Evolutionary conservation across 352 stramenopile species (phyloP).

Genomic region (Phytophthora chlamydospora): DNA sequence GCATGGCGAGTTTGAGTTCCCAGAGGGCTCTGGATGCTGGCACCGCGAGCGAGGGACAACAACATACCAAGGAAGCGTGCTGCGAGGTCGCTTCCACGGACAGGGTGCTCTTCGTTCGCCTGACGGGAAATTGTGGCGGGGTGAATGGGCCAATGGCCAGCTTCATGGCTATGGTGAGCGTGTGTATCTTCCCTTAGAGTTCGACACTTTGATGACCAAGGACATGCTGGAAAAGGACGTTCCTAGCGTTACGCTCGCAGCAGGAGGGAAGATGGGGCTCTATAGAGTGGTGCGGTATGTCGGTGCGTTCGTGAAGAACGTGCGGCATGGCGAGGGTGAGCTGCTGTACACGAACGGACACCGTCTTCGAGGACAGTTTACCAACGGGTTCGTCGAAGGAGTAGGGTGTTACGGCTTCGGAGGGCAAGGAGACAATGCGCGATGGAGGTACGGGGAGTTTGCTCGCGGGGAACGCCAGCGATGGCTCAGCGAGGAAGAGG

Average conservation of each 20-base stretch:
- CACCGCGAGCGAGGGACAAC: slow-evolving; percentile 58
- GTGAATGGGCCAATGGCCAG: slow-evolving; percentile 54
- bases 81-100: slow-evolving; percentile 72
- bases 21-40: slow-evolving; percentile 57
- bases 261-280: slow-evolving; percentile 33
- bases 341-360: slow-evolving; percentile 68
- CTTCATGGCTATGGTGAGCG: slow-evolving; percentile 55
- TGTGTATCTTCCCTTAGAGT: slow-evolving; percentile 57
- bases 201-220: slow-evolving; percentile 44
- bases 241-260: slow-evolving; percentile 6
- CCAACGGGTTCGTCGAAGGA: slow-evolving; percentile 52
- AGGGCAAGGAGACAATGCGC: slow-evolving; percentile 23
- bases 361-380: slow-evolving; percentile 49
- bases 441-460: slow-evolving; percentile 48
- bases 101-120: slow-evolving; percentile 54
- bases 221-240: slow-evolving; percentile 34
- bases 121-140: slow-evolving; percentile 62
- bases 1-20: slow-evolving; percentile 73
- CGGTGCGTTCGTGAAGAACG: slow-evolving; percentile 50
- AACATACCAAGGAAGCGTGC: slow-evolving; percentile 60
- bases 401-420: slow-evolving; percentile 51
- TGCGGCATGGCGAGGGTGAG: slow-evolving; percentile 55
- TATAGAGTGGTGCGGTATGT: slow-evolving; percentile 68
- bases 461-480: slow-evolving; percentile 42
- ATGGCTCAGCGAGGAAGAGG: slow-evolving; percentile 60